Evolutionary conservation across 805 yeast species (phyloP).

Genomic region (Yarrowia sp.): DNA sequence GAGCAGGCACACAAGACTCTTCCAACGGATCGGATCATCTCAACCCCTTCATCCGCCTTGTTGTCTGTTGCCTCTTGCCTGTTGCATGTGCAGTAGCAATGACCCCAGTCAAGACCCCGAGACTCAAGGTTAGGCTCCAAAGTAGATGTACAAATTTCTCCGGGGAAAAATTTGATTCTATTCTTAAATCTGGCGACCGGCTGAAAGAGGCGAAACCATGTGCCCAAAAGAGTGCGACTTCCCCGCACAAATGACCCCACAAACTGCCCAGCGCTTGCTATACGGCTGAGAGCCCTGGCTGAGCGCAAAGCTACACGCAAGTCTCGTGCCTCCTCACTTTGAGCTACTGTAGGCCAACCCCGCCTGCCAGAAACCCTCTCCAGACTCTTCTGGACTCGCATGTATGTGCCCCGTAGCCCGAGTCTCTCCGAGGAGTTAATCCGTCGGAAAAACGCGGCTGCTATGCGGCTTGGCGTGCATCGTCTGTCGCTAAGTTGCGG

Average conservation of each 20-base stretch:
- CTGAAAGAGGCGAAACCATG: background rate
- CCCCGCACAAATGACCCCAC: constrained; percentile 33
- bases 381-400: too few relatives aligned
- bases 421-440: constrained; percentile 29
- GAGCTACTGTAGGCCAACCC: too few relatives aligned
- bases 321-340: too few relatives aligned
- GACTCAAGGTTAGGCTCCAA: constrained; percentile 5
- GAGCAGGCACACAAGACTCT: too few relatives aligned
- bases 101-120: background rate
- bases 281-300: background rate
- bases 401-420: background rate
- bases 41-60: too few relatives aligned
- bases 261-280: background rate
- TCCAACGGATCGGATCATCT: too few relatives aligned
- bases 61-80: too few relatives aligned
- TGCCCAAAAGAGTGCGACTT: constrained; percentile 11
- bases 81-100: constrained; percentile 7
- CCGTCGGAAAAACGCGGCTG: constrained; percentile 37
- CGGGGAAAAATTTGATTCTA: constrained; percentile 24
- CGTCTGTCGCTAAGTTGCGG: background rate
- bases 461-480: constrained; percentile 23
- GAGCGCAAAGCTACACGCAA: too few relatives aligned
- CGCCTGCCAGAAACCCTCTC: too few relatives aligned
- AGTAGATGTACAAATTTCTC: constrained; percentile 10
- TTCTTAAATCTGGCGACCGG: background rate